Evolutionary conservation across 441 rosid genomes (phyloP), one percentile per base, ranked within the genome.

Genomic region (Brassica hybrid): DNA sequence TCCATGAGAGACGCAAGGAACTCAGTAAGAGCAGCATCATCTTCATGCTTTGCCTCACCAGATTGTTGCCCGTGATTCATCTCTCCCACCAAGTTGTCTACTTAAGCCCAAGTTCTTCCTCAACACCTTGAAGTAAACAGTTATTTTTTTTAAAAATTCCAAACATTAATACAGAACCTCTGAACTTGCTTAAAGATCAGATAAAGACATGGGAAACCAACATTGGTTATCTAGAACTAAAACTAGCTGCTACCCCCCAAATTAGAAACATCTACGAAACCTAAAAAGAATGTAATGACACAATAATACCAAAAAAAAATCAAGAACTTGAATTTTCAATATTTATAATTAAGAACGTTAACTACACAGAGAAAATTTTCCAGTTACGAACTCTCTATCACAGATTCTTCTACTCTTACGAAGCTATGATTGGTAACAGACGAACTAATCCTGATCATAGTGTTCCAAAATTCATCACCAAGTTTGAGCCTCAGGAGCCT

Each of bases 1-100:
- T 93, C 96, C 94, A 89, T 88, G 32, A 93, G 80, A 50, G 96
- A 93, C 5, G 94, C 87, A 43, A 93, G 96, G 80, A 91, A 93
- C 56, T 93, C 97, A 2, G 91, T 74, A 75, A 89, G 88, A n/a
- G 87, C 89, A 38, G 96, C 87, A 63, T 91, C 99, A 4, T 95
- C 97, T 69, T 91, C 98, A 80, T 91, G 98, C 77, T 87, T 88
- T 19, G 79, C 88, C 18, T 85, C 88, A 72, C 85, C 76, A 43
- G 91, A 84, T 60, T 83, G 84, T 83, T 83, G 88, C 43, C 78
- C 80, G 61, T 84, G 89, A 61, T 83, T 87, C 91, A 84, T 87
- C 72, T 77, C 81, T 74, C 62, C 66, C 77, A 67, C 36, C 17
- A 6, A n/a, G n/a, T n/a, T n/a, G n/a, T n/a, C n/a, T n/a, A 36